Evolutionary conservation across 331 rosid genomes (phyloP).

Genomic region (Saraca asoca): DNA sequence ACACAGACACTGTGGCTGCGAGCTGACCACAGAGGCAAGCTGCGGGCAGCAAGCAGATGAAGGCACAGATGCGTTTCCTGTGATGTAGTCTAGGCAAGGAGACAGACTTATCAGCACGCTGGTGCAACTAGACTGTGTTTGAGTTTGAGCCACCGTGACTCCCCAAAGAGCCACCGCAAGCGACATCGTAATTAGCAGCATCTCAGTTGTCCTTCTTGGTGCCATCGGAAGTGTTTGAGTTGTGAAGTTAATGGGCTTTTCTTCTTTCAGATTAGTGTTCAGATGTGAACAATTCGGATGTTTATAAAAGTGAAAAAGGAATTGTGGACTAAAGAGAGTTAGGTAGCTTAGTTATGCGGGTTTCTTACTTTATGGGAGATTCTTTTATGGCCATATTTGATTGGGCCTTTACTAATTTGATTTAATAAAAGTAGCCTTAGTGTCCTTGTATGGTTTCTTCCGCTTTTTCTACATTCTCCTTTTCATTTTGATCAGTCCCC

Average conservation of each 20-base stretch:
- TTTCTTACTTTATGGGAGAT: constrained; percentile 42
- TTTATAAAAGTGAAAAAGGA: constrained; percentile 20
- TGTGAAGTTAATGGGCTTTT: too few relatives aligned
- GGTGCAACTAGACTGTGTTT: constrained; percentile 55
- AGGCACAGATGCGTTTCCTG: constrained; percentile 48
- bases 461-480: constrained; percentile 28
- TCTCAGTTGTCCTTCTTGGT: constrained; percentile 1
- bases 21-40: constrained; percentile 48
- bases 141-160: constrained; percentile 46
- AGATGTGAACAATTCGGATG: constrained; percentile 14
- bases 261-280: too few relatives aligned
- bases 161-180: constrained; percentile 34
- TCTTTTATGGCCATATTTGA: constrained; percentile 29
- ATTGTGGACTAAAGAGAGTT: constrained; percentile 27
- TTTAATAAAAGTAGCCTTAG: constrained; percentile 45
- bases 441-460: constrained; percentile 27
- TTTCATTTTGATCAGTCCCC: constrained; percentile 5
- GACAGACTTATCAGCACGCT: constrained; percentile 48
- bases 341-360: constrained; percentile 21
- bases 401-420: constrained; percentile 26
- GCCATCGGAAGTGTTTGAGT: constrained; percentile 42
- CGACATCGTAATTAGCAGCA: constrained; percentile 12
- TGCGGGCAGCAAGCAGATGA: constrained; percentile 60
- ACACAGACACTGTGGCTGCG: constrained; percentile 63
- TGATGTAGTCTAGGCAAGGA: constrained; percentile 54